A percentile compares a stretch with the other conserved stretches of the same genome.
Conservation (phyloP, 2,329 filamentous ascomycete genomes). For the Aureobasidium sp. region DNA sequence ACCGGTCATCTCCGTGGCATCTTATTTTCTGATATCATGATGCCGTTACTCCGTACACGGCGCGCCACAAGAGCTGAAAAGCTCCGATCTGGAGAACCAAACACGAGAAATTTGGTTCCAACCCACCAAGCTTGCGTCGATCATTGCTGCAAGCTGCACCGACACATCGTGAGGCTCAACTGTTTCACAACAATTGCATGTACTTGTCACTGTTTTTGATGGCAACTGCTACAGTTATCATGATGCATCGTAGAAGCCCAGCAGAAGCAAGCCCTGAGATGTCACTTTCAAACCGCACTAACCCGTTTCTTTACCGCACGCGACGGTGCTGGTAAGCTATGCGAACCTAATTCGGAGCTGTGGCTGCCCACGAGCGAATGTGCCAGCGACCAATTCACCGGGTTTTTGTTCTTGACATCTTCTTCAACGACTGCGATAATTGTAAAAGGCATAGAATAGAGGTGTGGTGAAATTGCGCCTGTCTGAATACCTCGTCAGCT, state of each 20-base stretch:
- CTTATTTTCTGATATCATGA: background rate
- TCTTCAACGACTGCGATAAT: background rate
- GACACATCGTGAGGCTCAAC: conserved; percentile 1
- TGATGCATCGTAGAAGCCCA: background rate
- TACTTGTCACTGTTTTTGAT: background rate
- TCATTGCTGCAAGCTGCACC: background rate
- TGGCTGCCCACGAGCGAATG: background rate
- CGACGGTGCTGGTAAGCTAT: conserved; percentile 7
- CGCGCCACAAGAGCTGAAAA: background rate
- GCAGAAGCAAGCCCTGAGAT: background rate
- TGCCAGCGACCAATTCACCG: background rate
- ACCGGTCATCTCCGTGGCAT: background rate
- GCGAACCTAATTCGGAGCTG: background rate
- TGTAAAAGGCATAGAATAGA: no score
- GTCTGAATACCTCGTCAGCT: no score
- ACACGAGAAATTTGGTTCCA: background rate
- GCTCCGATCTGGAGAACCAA: background rate
- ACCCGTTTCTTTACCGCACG: background rate
- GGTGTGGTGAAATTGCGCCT: background rate
- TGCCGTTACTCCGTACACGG: no score
- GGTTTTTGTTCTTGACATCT: background rate
- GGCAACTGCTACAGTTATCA: background rate
- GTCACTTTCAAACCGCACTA: background rate
- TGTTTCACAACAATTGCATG: background rate
- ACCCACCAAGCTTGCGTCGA: background rate